Base-by-base conservation (phyloP, 2,329 filamentous ascomycete genomes). In the Rhinocladiella mackenziei region DNA sequence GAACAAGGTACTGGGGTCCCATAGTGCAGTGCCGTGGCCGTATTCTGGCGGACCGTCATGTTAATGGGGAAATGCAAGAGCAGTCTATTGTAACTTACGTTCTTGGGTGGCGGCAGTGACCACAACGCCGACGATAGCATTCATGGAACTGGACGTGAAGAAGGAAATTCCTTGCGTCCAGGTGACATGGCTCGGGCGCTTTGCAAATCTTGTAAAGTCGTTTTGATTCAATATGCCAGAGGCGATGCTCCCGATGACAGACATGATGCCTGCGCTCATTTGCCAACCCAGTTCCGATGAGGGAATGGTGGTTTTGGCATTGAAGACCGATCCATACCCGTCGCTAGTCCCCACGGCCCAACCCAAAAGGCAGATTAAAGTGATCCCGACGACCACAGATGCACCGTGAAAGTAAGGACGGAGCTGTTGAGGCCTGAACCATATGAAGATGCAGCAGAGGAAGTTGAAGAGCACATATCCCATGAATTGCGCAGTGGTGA, bases 381-480 rank as follows among this genome's bases (percentile, higher is more conserved):
- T 44, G 20, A 48, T 25, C 9, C 11, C 33, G 22, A 50, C 47
- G 11, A 55, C 30, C 7, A 53, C 34, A 10, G 46, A 63, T 13
- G 67, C 64, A 46, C 66, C 51, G 38, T 67, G 63, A 48, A 74
- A 71, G 50, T 71, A 67, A 11, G 54, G 61, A 29, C 69, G 60
- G 22, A 72, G 60, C 7, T 64, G 61, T 31, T 71, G 65, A 3
- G 70, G 69, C 9, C 60, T 61, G 33, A 73, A 68, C 59, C 64
- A 70, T 17, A 72, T 56, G 39, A 69, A 56, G 39, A 70, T 31
- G 55, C 58, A 65, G 36, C 41, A 54, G 5, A 51, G 34, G 14
- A 56, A n/a, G 20, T 51, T 53, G 59, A 72, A 73, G 41, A 73
- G 54, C 13, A 71, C 59, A 47, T 71, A 73, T 11, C 62, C 59